Evolutionary conservation across 306 rosid species (phyloP).

Genomic region (Psophocarpus tetragonolobus): DNA sequence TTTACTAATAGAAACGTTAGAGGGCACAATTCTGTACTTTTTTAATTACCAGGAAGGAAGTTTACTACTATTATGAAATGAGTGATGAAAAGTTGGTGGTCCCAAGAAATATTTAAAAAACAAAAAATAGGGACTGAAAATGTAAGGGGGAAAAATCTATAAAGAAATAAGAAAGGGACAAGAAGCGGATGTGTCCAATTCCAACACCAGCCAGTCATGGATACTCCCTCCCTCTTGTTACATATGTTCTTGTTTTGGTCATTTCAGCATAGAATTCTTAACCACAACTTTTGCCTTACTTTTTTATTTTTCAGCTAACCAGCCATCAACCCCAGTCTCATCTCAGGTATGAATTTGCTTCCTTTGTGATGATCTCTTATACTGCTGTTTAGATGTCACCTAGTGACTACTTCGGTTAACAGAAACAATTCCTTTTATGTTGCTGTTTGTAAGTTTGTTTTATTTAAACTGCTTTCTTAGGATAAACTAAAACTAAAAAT

Average conservation of each 20-base stretch:
- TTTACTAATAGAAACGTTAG: neutral
- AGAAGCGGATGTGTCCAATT: constrained; percentile 61
- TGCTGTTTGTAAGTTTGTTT: neutral
- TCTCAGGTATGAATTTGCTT: constrained; percentile 33
- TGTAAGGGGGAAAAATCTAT: constrained; percentile 32
- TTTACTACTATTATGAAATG: neutral
- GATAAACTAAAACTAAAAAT: constrained; percentile 16
- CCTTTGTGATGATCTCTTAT: neutral
- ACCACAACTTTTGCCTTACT: constrained; percentile 24
- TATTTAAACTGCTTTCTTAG: constrained; percentile 12
- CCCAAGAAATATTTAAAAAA: constrained; percentile 28
- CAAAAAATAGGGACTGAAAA: constrained; percentile 7
- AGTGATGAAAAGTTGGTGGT: constrained; percentile 31
- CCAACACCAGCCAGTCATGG: constrained; percentile 57
- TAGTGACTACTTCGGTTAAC: neutral
- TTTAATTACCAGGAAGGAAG: neutral
- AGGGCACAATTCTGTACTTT: neutral
- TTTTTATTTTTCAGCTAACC: constrained; percentile 7
- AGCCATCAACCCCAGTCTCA: constrained; percentile 24
- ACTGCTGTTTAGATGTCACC: constrained; percentile 1
- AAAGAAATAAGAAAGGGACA: constrained; percentile 31
- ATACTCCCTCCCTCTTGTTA: constrained; percentile 38
- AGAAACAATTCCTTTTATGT: neutral
- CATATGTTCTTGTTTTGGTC: constrained; percentile 27
- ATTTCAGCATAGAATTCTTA: constrained; percentile 31